A percentile compares a stretch with the other conserved stretches of the same genome.
Conservation (phyloP, 2,329 filamentous ascomycete genomes). For the Monosporascus sp. region DNA sequence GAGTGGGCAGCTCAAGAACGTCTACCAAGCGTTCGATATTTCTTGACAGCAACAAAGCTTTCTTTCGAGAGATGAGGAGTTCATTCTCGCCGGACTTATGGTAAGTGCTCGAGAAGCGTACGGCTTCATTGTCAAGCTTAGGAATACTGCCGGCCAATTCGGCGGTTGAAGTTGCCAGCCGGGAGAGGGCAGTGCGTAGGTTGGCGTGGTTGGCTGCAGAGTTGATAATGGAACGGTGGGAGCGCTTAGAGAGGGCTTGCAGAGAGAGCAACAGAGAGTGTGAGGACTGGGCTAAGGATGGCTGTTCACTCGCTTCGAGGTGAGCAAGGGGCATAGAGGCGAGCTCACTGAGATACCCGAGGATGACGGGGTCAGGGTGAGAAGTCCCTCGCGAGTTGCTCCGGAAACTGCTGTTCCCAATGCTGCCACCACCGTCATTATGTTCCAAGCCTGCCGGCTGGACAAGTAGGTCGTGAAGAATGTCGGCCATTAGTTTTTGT, state of each 20-base stretch:
- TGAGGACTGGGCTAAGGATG: conserved; percentile 72
- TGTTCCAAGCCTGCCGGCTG: conserved; percentile 38
- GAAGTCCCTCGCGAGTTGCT: conserved; percentile 32
- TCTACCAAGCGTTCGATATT: conserved; percentile 89
- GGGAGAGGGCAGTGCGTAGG: conserved; percentile 66
- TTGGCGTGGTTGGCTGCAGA: conserved; percentile 74
- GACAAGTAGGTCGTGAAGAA: conserved; percentile 67
- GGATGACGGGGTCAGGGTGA: conserved; percentile 47
- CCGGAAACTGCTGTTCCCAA: conserved; percentile 32
- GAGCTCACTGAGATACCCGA: conserved; percentile 71
- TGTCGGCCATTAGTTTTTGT: conserved; percentile 53
- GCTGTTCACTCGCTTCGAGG: conserved; percentile 69
- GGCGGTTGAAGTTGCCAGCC: conserved; percentile 58
- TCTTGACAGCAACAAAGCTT: conserved; percentile 72
- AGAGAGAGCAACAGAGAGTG: conserved; percentile 78
- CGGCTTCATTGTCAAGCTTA: conserved; percentile 70
- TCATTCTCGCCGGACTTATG: conserved; percentile 66
- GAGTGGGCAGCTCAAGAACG: conserved; percentile 80
- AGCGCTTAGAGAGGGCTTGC: conserved; percentile 83
- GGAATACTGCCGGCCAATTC: conserved; percentile 70
- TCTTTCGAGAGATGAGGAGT: conserved; percentile 67
- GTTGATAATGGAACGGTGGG: conserved; percentile 76
- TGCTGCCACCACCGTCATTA: neutral
- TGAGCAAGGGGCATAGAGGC: conserved; percentile 70
- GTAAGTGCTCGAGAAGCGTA: conserved; percentile 78